Percentiles rank a stretch among this genome's conserved stretches.
These are phyloP conservation scores for Chrysosporium queenslandicum DNA, from an alignment of 2,329 filamentous ascomycete genomes.

Conservation along the genomic window DNA sequence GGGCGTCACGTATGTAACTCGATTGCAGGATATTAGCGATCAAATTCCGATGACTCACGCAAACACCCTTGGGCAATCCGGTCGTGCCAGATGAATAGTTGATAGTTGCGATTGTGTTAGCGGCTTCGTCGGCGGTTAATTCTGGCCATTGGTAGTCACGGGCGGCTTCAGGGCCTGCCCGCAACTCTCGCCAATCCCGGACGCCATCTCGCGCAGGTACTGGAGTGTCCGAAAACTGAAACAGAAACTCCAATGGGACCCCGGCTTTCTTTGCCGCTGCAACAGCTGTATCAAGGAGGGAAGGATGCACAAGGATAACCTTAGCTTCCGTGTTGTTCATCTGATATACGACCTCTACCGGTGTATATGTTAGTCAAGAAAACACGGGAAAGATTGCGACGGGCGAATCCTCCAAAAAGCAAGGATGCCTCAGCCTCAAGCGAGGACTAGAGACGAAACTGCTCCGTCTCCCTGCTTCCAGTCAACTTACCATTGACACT, in stretches of 20 bases:
- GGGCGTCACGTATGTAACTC: conserved; percentile 26
- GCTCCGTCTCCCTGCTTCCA: background rate
- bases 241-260: conserved; percentile 18
- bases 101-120: conserved; percentile 36
- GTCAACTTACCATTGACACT: conserved; percentile 26
- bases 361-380: background rate
- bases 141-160: conserved; percentile 8
- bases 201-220: conserved; percentile 15
- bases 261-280: conserved; percentile 22
- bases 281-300: conserved; percentile 37
- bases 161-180: background rate
- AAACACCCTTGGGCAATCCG: conserved; percentile 81
- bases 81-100: conserved; percentile 82
- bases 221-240: conserved; percentile 20
- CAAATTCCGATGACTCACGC: conserved; percentile 73
- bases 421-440: too few species aligned
- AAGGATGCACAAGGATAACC: conserved; percentile 42
- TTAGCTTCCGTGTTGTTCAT: conserved; percentile 44
- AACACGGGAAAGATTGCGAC: background rate
- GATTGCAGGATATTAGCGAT: conserved; percentile 59
- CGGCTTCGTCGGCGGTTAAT: conserved; percentile 4
- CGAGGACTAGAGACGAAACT: background rate
- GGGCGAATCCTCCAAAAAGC: background rate
- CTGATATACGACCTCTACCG: conserved; percentile 43
- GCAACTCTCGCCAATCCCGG: conserved; percentile 19